These are phyloP conservation scores for Mollisiaceae sp. DNA, from an alignment of 2,329 filamentous ascomycete species.

Conservation along the genomic window DNA sequence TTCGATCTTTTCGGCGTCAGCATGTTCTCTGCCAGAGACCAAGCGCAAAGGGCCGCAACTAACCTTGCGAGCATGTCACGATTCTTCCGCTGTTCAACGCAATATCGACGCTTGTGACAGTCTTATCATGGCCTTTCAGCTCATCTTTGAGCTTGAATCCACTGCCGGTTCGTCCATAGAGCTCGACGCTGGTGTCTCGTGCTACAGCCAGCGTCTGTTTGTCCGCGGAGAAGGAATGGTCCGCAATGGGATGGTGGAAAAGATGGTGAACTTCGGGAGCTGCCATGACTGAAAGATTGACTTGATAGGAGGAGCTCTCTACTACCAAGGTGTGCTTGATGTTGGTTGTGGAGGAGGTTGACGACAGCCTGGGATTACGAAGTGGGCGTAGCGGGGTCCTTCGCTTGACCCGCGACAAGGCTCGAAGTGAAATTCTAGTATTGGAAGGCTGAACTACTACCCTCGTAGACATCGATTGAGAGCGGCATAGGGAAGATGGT, in stretches of 20 bases:
- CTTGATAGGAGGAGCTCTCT: slow-evolving; percentile 95
- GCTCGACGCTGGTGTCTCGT: slow-evolving; percentile 86
- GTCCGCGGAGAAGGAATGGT: slow-evolving; percentile 98
- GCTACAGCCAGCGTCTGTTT: slow-evolving; percentile 87
- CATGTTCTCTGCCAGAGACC: neutral
- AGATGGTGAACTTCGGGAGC: slow-evolving; percentile 92
- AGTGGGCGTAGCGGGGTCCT: slow-evolving; percentile 18
- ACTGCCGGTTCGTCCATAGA: slow-evolving; percentile 76
- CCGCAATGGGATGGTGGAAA: slow-evolving; percentile 94
- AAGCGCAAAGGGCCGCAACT: slow-evolving; percentile 31
- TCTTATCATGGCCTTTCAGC: slow-evolving; percentile 96
- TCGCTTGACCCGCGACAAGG: slow-evolving; percentile 13
- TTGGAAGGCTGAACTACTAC: neutral
- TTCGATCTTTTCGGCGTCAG: slow-evolving; percentile 70
- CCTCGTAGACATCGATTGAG: neutral
- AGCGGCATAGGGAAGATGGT: neutral
- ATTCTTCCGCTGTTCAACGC: slow-evolving; percentile 89
- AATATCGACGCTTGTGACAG: slow-evolving; percentile 94
- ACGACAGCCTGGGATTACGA: slow-evolving; percentile 9
- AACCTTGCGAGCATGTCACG: slow-evolving; percentile 95
- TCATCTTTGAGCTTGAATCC: slow-evolving; percentile 88
- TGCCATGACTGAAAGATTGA: slow-evolving; percentile 63
- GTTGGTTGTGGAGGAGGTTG: slow-evolving; percentile 19
- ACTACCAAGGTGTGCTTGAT: slow-evolving; percentile 68
- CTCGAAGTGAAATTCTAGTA: slow-evolving; percentile 11